A percentile compares a stretch with the other conserved stretches of the same genome.
These are phyloP conservation scores for Barnettozyma sp. DNA, from an alignment of 805 yeast genomes.

Conservation along the genomic window DNA sequence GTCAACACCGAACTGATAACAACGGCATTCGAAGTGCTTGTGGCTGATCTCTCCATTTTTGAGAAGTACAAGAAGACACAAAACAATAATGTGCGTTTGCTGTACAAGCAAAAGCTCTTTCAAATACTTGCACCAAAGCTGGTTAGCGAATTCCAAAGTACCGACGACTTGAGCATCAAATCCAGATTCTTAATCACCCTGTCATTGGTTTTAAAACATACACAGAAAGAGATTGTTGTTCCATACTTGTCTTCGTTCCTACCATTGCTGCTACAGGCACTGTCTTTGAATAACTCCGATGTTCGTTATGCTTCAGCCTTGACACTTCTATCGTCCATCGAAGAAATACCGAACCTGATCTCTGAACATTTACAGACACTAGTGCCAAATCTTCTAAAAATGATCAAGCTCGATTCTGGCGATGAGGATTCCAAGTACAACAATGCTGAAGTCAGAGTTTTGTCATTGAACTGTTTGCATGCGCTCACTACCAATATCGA, in stretches of 20 bases:
- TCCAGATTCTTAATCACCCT: slow-evolving; percentile 58
- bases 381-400: slow-evolving; percentile 44
- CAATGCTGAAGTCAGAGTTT: slow-evolving; percentile 44
- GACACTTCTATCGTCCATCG: slow-evolving; percentile 50
- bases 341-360: slow-evolving; percentile 47
- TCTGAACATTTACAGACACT: slow-evolving; percentile 49
- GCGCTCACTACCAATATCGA: slow-evolving; percentile 35
- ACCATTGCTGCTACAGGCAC: slow-evolving; percentile 66
- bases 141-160: slow-evolving; percentile 37
- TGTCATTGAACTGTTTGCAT: slow-evolving; percentile 53
- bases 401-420: slow-evolving; percentile 18
- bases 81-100: slow-evolving; percentile 52
- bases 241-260: slow-evolving; percentile 57
- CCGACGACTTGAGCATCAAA: slow-evolving; percentile 26
- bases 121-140: slow-evolving; percentile 50
- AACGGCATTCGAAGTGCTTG: slow-evolving; percentile 53
- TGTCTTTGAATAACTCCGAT: slow-evolving; percentile 34
- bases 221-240: slow-evolving; percentile 55
- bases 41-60: slow-evolving; percentile 60
- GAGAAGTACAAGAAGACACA: slow-evolving; percentile 38
- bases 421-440: slow-evolving; percentile 23
- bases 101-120: slow-evolving; percentile 80
- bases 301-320: slow-evolving; percentile 56
- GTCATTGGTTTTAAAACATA: slow-evolving; percentile 57
- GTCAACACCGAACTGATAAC: slow-evolving; percentile 37